Evolutionary conservation across 1,284 basidiomycete genomes (phyloP), one percentile per base, ranked within the genome.

Genomic region (Cystobasidiaceae sp.): DNA sequence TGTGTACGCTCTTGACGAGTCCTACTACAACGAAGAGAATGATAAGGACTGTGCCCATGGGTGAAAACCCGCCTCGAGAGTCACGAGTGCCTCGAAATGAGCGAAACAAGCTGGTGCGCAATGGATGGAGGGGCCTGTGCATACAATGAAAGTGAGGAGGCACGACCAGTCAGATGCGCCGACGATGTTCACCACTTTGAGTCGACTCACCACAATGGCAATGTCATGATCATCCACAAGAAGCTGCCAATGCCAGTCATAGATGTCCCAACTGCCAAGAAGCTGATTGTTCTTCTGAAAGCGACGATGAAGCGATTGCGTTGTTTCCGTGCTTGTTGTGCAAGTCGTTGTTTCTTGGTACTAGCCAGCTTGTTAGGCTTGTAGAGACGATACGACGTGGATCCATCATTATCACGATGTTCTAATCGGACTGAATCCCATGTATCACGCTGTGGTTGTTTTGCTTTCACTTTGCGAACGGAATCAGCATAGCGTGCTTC

Each of bases 161-260:
- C n/a, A n/a, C n/a, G 11, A 23, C 15, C 44, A 23, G 44, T 46
- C 11, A 46, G 21, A 13, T 15, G 44, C 15, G 15, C 15, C 9
- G 34, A 19, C 3, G 4, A 5, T 50, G 48, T 33, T 52, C 28
- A 11, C 37, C n/a, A 11, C 37, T 52, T 52, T 32, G 17, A 8
- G 32, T 25, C 13, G 21, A 49, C 59, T 4, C 43, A 62, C 60
- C 48, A 62, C 1, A 64, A 25, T 19, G 61, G 61, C 15, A 64
- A 44, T 17, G 61, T 55, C 11, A 64, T 21, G 8, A 66, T 56
- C 4, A 66, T n/a, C 55, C 55, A 59, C 17, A 66, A 43, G 43
- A 66, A 66, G 30, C 54, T 58, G n/a, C 54, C 54, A 21, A 66
- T 66, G 4, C 63, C 55, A 21, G 55, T 66, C 54, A 66, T 57